Percentiles rank a stretch among this genome's conserved stretches.
Evolutionary conservation across 441 rosid genomes (phyloP).

Genomic region (Aleurites moluccanus): DNA sequence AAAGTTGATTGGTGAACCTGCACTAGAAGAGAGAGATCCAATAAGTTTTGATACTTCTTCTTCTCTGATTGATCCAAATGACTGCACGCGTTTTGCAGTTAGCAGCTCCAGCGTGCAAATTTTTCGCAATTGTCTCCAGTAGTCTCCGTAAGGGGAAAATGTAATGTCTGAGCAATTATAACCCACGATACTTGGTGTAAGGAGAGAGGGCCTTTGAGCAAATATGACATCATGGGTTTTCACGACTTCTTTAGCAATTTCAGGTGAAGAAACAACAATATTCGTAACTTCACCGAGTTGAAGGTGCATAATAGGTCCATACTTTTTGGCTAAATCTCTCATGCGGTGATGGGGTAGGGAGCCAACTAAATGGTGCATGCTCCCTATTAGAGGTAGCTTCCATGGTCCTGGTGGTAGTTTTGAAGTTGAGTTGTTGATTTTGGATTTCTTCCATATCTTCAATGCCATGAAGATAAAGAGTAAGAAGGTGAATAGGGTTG

Average conservation of each 20-base stretch:
- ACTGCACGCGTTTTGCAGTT: background rate
- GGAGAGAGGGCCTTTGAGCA: slow-evolving; percentile 16
- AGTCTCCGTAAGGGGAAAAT: background rate
- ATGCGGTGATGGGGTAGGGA: slow-evolving; percentile 23
- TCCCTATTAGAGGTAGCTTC: slow-evolving; percentile 35
- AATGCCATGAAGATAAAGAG: background rate
- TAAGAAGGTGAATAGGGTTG: background rate
- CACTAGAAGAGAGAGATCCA: background rate
- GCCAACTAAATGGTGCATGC: slow-evolving; percentile 34
- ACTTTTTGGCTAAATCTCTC: slow-evolving; percentile 17
- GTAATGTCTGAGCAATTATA: background rate
- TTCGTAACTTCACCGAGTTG: slow-evolving; percentile 29
- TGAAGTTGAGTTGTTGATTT: background rate
- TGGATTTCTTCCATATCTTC: background rate
- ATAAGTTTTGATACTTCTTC: background rate
- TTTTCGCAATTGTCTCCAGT: background rate
- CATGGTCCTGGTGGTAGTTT: slow-evolving; percentile 40
- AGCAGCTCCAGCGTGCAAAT: slow-evolving; percentile 1
- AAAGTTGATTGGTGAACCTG: slow-evolving; percentile 1
- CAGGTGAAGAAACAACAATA: slow-evolving; percentile 27
- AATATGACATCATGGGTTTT: slow-evolving; percentile 26
- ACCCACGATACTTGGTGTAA: background rate
- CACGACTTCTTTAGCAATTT: slow-evolving; percentile 25
- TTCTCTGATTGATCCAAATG: background rate
- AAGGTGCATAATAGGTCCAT: slow-evolving; percentile 34